phyloP scores from a whole-genome alignment of 495 filamentous ascomycete genomes.

The Symbiotaphrina buchneri region DNA sequence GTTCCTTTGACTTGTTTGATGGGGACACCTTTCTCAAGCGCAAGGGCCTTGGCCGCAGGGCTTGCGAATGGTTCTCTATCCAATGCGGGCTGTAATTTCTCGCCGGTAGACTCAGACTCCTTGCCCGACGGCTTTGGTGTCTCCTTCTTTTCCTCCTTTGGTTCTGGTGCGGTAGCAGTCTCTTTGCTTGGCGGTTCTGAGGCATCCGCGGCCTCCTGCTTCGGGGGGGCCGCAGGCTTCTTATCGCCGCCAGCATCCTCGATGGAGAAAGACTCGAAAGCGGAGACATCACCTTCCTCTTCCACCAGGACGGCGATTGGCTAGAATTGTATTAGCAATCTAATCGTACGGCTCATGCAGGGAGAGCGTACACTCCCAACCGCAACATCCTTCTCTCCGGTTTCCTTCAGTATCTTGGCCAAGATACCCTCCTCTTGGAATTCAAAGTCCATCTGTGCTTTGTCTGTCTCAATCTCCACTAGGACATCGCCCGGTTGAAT shows the following conservation, averaged over 20 bases:
- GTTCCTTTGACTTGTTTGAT: slow-evolving; percentile 69
- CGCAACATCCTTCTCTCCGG: slow-evolving; percentile 82
- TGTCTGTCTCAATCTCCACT: slow-evolving; percentile 99
- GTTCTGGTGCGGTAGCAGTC: slow-evolving; percentile 32
- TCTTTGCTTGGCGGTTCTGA: slow-evolving; percentile 29
- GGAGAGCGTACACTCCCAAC: slow-evolving; percentile 68
- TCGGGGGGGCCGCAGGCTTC: slow-evolving; percentile 31
- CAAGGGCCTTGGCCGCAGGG: slow-evolving; percentile 56
- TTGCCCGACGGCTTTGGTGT: slow-evolving; percentile 30
- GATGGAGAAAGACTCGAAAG: slow-evolving; percentile 73
- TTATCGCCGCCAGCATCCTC: slow-evolving; percentile 83
- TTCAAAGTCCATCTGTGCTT: slow-evolving; percentile 99
- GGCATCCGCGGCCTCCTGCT: slow-evolving; percentile 37
- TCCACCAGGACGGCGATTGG: slow-evolving; percentile 93
- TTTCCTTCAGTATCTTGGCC: slow-evolving; percentile 85
- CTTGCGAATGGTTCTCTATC: slow-evolving; percentile 55
- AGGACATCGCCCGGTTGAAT: slow-evolving; percentile 89
- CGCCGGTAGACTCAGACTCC: slow-evolving; percentile 54
- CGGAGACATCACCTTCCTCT: slow-evolving; percentile 60
- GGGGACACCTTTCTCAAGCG: slow-evolving; percentile 66
- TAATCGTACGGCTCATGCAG: slow-evolving; percentile 7
- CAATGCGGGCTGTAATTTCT: slow-evolving; percentile 59
- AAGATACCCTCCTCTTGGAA: slow-evolving; percentile 96
- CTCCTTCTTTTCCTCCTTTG: slow-evolving; percentile 17
- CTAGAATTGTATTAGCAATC: slow-evolving; percentile 27